A percentile compares a stretch with the other conserved stretches of the same genome.
Evolutionary conservation across 768 basidiomycete genomes (phyloP).

Genomic region (button mushroom (Agaricus bisporus)): DNA sequence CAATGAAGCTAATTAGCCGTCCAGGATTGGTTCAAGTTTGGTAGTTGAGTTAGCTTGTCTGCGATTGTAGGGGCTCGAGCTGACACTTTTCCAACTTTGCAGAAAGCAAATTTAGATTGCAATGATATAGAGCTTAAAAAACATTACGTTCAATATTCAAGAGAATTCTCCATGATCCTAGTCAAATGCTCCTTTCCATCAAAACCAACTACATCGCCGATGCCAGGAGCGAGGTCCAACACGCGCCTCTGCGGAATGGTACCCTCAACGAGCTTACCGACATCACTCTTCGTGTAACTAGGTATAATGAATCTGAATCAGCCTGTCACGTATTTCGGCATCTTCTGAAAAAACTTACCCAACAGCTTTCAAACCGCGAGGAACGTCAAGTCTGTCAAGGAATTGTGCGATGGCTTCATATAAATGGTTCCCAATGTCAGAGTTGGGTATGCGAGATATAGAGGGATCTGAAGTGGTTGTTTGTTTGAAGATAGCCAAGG

Average conservation of each 20-base stretch:
- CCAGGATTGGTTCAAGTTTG: no score
- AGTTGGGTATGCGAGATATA: constrained; percentile 68
- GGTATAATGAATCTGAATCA: not conserved
- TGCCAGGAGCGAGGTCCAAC: constrained; percentile 86
- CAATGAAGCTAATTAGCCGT: no score
- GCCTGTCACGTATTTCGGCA: not conserved
- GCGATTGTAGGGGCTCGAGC: no score
- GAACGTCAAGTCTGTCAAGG: constrained; percentile 78
- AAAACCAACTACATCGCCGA: constrained; percentile 75
- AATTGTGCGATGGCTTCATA: constrained; percentile 87
- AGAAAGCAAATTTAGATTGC: no score
- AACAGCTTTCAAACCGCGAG: constrained; percentile 78
- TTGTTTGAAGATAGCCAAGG: constrained; percentile 73
- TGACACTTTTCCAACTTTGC: no score
- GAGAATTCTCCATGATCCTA: constrained; percentile 70
- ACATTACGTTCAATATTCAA: constrained; percentile 51
- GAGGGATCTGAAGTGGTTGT: constrained; percentile 63
- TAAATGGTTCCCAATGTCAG: constrained; percentile 70
- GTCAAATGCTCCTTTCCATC: constrained; percentile 82
- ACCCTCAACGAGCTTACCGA: constrained; percentile 78
- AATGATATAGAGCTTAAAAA: no score
- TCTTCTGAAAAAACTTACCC: constrained; percentile 32
- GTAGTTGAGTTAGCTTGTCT: no score
- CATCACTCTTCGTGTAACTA: constrained; percentile 61
- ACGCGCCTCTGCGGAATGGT: constrained; percentile 91